Conservation (phyloP, 164 flowering plant species). For the Vitis rotundifolia region DNA sequence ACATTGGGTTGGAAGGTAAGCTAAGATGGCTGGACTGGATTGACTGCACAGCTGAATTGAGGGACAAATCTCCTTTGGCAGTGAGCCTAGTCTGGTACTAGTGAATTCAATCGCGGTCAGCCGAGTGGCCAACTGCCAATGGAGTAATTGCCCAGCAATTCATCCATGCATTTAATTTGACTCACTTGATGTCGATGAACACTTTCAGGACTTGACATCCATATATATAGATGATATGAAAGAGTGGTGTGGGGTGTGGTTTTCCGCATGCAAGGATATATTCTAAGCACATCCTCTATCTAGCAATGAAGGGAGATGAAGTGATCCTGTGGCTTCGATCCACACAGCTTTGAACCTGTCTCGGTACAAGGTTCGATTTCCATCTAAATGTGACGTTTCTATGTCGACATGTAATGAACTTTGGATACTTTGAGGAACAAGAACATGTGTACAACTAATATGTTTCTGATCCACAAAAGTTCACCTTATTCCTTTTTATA, state of each 20-base stretch:
- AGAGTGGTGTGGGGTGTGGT: not conserved
- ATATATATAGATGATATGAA: slow-evolving; percentile 7
- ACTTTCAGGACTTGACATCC: not conserved
- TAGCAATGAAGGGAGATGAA: not conserved
- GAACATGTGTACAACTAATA: no score
- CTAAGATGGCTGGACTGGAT: not conserved
- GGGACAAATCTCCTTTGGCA: slow-evolving; percentile 66
- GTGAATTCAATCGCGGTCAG: not conserved
- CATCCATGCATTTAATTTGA: slow-evolving; percentile 4
- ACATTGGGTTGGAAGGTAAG: not conserved
- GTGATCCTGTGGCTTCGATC: not conserved
- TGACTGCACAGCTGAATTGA: slow-evolving; percentile 25
- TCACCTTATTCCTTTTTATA: no score
- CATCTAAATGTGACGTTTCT: no score
- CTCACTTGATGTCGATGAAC: not conserved
- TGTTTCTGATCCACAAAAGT: no score
- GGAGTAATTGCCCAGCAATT: slow-evolving; percentile 28
- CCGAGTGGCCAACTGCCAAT: slow-evolving; percentile 16
- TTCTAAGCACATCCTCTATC: not conserved
- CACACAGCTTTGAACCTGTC: not conserved
- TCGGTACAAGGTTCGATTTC: no score
- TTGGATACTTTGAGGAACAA: no score
- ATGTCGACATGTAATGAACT: no score
- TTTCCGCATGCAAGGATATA: slow-evolving; percentile 8
- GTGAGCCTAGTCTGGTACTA: slow-evolving; percentile 4